Base-by-base conservation (phyloP, 768 basidiomycete species). In the Gelatoporia subvermispora region DNA sequence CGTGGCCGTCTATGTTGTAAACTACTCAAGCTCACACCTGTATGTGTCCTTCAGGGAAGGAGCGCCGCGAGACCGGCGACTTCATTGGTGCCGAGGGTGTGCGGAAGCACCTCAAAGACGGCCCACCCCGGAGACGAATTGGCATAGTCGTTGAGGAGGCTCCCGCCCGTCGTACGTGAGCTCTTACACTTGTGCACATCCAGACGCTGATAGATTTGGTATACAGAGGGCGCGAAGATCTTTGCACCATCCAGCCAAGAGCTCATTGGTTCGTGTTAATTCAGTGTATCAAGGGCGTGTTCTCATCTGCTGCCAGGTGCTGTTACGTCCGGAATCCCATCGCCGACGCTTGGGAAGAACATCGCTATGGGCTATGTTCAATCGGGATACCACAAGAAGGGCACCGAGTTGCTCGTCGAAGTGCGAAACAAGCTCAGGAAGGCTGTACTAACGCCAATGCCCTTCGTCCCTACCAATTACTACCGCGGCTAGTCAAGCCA, bases 291-390 rank as follows among this genome's bases (percentile, higher is more conserved):
- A 25, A 22, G 41, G 21, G 18, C 17, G 13, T 7, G 13, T 46
- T 10, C 41, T 50, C 39, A 51, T 16, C 43, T 39, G n/a, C 13
- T 38, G 22, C 28, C 63, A 81, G 91, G 92, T 31, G 63, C 68
- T 11, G 79, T 98, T 40, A 99, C 94, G 0, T 97, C 93, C 0
- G 96, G 95, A 40, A 96, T 98, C 53, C 96, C 96, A 13, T 93
- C 93, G 0, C 95, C 94, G 0, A 86, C 91, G 1, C 72, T 93
- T 3, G 81, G 80, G 1, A 84, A 85, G 65, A 97, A 99, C 66
- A 91, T 98, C 57, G 92, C 94, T 1, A 98, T 98, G 95, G 95
- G 84, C 1, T 98, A 98, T 59, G 77, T 97, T 41, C 64, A 72
- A 53, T 77, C 72, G 18, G 93, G 92, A 0, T 82, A 75, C 68